Conservation (phyloP, 805 yeast species). For the Starmerella khaoyaiensis region DNA sequence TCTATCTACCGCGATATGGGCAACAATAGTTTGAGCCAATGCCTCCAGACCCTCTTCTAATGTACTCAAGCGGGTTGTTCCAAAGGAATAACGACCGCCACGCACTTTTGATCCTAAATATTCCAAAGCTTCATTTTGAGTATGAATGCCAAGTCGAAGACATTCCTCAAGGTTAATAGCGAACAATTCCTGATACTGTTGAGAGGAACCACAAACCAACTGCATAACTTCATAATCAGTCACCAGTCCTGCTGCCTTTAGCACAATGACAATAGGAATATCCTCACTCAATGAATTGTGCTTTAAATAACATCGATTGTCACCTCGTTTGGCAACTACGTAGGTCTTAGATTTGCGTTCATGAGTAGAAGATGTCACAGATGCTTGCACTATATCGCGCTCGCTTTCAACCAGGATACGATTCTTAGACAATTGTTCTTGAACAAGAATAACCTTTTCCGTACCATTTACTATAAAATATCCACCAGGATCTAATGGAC, state of each 20-base stretch:
- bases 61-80: conserved; percentile 42
- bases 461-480: conserved; percentile 85
- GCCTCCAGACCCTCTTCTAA: conserved; percentile 93
- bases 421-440: conserved; percentile 91
- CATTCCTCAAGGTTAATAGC: conserved; percentile 92
- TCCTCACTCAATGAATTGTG: conserved; percentile 95
- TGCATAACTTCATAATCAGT: conserved; percentile 90
- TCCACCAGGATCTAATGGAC: conserved; percentile 98
- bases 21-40: conserved; percentile 81
- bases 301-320: conserved; percentile 60
- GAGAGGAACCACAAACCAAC: conserved; percentile 80
- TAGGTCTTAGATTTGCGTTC: conserved; percentile 96
- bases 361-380: conserved; percentile 95
- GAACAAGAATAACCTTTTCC: conserved; percentile 90
- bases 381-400: conserved; percentile 88
- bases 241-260: conserved; percentile 89
- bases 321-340: conserved; percentile 77
- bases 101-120: conserved; percentile 85
- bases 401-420: conserved; percentile 98
- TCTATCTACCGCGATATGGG: conserved; percentile 77
- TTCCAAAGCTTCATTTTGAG: conserved; percentile 88
- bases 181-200: conserved; percentile 81
- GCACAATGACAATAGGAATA: conserved; percentile 80
- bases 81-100: conserved; percentile 51
- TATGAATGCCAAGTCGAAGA: conserved; percentile 66